Base-by-base conservation (phyloP, 163 green algal species). In the Volvox carteri region DNA sequence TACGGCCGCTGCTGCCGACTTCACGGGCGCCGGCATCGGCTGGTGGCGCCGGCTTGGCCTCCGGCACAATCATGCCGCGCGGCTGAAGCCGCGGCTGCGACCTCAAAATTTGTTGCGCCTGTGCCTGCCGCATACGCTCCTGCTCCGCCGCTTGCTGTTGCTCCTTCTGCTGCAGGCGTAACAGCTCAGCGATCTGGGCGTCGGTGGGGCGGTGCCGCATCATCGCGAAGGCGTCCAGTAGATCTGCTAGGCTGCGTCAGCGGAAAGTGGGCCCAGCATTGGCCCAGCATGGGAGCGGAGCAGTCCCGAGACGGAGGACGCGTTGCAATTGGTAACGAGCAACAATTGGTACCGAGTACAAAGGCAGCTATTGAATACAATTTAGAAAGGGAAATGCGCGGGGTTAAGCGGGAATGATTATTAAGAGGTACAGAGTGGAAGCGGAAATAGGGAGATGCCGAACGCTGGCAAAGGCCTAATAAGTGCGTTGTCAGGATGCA, bases 161-260 rank as follows among this genome's bases (percentile, higher is more conserved):
- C 39, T 86, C 52, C 39, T 86, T 56, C 78, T 76, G 78, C 30
- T 88, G 83, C 50, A 60, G 28, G 28, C 65, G 33, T 2, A 87
- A 44, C 48, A 88, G 83, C 35, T 74, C 21, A 1, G 48, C 67
- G 19, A 88, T 28, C 37, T 88, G 30, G 37, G 67, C 83, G 50
- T 88, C 83, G 8, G 39, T 80, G 48, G 83, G 83, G 5, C 83
- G 83, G 50, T 88, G 83, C 0, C 68, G 83, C 83, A 88, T 88
- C 42, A 67, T 50, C 16, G 68, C 83, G 50, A 88, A 74, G 37
- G 83, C 83, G 50, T 88, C 83, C 11, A 88, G 50, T 5, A 88
- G 83, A 48, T 88, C 83, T 8, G 83, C 68, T 4, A 88, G 39
- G 42, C 83, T 88, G 81, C 30, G 30, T 37, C 16, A 1, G 8